Percentiles rank a stretch among this genome's conserved stretches.
phyloP scores from a whole-genome alignment of 1,284 basidiomycete species.

The Ustilago xerochloae region DNA sequence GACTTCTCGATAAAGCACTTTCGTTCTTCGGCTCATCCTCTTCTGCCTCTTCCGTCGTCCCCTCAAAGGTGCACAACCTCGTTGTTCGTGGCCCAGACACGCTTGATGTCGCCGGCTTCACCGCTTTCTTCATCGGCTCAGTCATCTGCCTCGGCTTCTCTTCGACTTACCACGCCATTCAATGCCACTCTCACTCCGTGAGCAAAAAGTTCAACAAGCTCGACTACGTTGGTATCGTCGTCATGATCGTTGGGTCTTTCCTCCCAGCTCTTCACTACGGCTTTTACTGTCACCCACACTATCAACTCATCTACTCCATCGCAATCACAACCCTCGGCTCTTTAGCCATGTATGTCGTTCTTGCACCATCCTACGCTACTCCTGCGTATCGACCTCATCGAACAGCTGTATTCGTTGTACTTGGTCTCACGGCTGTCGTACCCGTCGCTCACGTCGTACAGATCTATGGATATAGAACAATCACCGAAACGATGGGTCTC shows the following conservation, averaged over 20 bases:
- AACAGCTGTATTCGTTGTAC: slow-evolving; percentile 81
- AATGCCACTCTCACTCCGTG: slow-evolving; percentile 79
- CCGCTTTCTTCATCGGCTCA: slow-evolving; percentile 79
- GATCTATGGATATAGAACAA: slow-evolving; percentile 70
- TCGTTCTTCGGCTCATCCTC: slow-evolving; percentile 12
- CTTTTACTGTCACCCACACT: slow-evolving; percentile 62
- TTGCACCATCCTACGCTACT: slow-evolving; percentile 81
- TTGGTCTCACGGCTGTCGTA: slow-evolving; percentile 79
- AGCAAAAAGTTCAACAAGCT: slow-evolving; percentile 55
- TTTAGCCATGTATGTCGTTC: slow-evolving; percentile 80
- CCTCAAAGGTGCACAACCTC: slow-evolving; percentile 16
- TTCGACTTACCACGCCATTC: slow-evolving; percentile 80
- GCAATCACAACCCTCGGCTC: slow-evolving; percentile 74
- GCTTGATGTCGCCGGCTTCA: slow-evolving; percentile 76
- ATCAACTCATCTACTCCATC: slow-evolving; percentile 57
- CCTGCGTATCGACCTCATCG: slow-evolving; percentile 81
- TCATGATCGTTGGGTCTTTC: slow-evolving; percentile 79
- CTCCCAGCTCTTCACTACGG: slow-evolving; percentile 69
- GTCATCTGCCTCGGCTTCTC: slow-evolving; percentile 80
- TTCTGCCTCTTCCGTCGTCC: background rate
- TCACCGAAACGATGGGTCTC: slow-evolving; percentile 60
- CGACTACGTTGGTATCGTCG: slow-evolving; percentile 72
- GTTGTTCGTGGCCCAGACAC: slow-evolving; percentile 71
- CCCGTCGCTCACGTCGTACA: slow-evolving; percentile 77
- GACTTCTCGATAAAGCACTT: slow-evolving; percentile 2